phyloP scores from a whole-genome alignment of 1,284 basidiomycete species.

The Xerocomus amazonicus region DNA sequence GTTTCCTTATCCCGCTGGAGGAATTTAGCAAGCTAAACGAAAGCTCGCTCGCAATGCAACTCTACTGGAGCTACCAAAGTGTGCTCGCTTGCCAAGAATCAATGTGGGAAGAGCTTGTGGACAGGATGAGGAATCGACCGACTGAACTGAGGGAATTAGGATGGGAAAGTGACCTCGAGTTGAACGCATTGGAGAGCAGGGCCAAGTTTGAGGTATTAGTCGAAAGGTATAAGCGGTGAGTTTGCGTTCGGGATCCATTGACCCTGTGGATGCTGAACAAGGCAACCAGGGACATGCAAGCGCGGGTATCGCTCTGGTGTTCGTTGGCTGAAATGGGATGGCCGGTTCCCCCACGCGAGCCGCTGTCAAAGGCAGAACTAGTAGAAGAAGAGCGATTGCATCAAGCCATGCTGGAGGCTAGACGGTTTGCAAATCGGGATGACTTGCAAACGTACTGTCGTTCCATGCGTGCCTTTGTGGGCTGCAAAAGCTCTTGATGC shows the following conservation, averaged over 20 bases:
- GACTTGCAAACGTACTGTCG: conserved; percentile 58
- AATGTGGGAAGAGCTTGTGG: conserved; percentile 76
- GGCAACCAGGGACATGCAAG: conserved; percentile 59
- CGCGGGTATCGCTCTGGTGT: conserved; percentile 64
- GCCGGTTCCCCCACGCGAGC: conserved; percentile 56
- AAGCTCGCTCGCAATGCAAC: conserved; percentile 66
- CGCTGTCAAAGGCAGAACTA: conserved; percentile 62
- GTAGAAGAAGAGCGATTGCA: conserved; percentile 65
- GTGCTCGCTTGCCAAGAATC: conserved; percentile 72
- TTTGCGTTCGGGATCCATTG: conserved; percentile 8
- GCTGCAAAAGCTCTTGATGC: conserved; percentile 45
- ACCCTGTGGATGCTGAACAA: conserved; percentile 3
- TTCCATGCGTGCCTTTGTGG: conserved; percentile 57
- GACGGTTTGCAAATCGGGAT: conserved; percentile 48
- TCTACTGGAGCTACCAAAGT: conserved; percentile 58
- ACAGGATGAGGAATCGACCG: conserved; percentile 52
- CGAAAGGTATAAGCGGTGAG: conserved; percentile 59
- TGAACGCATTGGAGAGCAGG: conserved; percentile 50
- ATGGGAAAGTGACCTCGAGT: conserved; percentile 64
- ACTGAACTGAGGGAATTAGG: conserved; percentile 52
- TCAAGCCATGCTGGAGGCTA: conserved; percentile 61
- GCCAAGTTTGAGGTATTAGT: conserved; percentile 62
- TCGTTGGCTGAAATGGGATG: conserved; percentile 60
- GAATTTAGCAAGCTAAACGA: conserved; percentile 49
- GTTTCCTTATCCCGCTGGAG: conserved; percentile 43